A percentile compares a stretch with the other conserved stretches of the same genome.
Evolutionary conservation across 495 filamentous ascomycete species (phyloP).

Genomic region (Diplogelasinospora grovesii): DNA sequence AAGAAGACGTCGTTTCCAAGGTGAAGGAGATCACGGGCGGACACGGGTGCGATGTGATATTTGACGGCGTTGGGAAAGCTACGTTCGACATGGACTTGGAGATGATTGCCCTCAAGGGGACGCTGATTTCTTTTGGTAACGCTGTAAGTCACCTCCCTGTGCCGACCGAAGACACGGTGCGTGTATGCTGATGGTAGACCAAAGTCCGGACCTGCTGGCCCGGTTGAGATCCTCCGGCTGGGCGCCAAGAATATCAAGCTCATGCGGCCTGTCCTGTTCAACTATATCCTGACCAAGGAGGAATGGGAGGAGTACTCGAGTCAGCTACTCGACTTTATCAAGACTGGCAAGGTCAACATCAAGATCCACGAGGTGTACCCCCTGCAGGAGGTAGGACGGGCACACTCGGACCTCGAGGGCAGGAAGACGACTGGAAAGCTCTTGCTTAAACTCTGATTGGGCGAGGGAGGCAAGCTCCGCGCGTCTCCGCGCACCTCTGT

Average conservation of each 20-base stretch:
- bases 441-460: conserved; percentile 36
- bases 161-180: not conserved
- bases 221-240: conserved; percentile 62
- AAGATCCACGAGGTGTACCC: conserved; percentile 77
- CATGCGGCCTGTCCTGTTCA: conserved; percentile 64
- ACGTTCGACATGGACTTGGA: conserved; percentile 84
- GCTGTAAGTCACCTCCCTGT: conserved; percentile 42
- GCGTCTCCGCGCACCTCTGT: too few species aligned
- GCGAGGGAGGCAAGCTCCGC: not conserved
- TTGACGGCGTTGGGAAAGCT: conserved; percentile 80
- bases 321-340: conserved; percentile 69
- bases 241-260: conserved; percentile 75
- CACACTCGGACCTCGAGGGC: conserved; percentile 77
- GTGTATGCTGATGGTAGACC: not conserved
- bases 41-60: conserved; percentile 70
- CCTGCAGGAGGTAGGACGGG: conserved; percentile 65
- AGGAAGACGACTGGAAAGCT: conserved; percentile 82
- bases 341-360: conserved; percentile 60
- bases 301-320: conserved; percentile 66
- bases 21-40: conserved; percentile 67
- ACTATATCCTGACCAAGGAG: conserved; percentile 68
- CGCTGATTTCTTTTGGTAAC: conserved; percentile 82
- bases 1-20: conserved; percentile 56
- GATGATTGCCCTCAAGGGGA: conserved; percentile 72
- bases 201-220: conserved; percentile 65